Conservation (phyloP, 805 yeast species). For the Sugiyamaella qingdaonensis region DNA sequence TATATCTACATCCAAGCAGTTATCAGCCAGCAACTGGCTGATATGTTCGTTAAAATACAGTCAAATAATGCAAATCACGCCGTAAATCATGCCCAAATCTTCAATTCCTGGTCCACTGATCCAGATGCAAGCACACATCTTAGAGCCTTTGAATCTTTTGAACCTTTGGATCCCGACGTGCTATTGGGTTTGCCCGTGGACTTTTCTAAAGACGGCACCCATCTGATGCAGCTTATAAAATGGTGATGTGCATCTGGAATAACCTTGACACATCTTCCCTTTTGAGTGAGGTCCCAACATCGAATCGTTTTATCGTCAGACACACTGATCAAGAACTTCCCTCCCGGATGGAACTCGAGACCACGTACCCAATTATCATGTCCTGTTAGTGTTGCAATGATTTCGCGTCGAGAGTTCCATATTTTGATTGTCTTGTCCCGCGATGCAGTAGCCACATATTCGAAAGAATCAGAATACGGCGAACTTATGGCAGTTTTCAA, state of each 20-base stretch:
- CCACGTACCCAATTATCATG: conserved; percentile 86
- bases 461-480: conserved; percentile 29
- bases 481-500: conserved; percentile 29
- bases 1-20: too few relatives aligned
- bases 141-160: conserved; percentile 41
- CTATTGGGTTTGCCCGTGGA: conserved; percentile 16
- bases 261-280: conserved; percentile 45
- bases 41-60: background rate
- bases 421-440: conserved; percentile 70
- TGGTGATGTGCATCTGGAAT: conserved; percentile 65
- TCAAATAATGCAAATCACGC: background rate
- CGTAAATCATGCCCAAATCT: conserved; percentile 44
- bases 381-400: conserved; percentile 57
- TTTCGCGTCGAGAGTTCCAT: conserved; percentile 68
- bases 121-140: conserved; percentile 64
- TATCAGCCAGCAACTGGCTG: background rate
- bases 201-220: conserved; percentile 27
- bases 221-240: conserved; percentile 57
- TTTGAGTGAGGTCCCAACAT: conserved; percentile 64
- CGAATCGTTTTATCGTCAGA: conserved; percentile 75
- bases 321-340: conserved; percentile 61
- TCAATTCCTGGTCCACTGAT: conserved; percentile 52
- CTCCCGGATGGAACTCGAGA: conserved; percentile 68
- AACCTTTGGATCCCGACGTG: conserved; percentile 22
- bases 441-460: conserved; percentile 73